Evolutionary conservation across 495 filamentous ascomycete species (phyloP).

Genomic region (Tuber microsphaerosporum): DNA sequence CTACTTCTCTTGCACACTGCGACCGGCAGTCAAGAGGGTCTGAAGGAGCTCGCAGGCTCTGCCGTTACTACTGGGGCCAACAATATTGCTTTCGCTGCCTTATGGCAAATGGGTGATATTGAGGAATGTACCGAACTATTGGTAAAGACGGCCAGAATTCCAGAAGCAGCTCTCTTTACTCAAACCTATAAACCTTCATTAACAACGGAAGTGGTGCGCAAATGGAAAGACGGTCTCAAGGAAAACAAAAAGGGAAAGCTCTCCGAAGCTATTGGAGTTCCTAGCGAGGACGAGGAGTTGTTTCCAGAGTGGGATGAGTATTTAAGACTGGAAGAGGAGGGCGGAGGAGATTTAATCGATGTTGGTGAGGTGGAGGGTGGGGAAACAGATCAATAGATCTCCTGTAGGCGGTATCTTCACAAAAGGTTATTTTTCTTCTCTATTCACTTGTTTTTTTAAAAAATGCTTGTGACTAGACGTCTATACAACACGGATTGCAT

Average conservation of each 20-base stretch:
- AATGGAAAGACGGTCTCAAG: conserved; percentile 70
- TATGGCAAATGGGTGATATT: conserved; percentile 81
- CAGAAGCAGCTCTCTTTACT: conserved; percentile 82
- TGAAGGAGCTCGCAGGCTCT: conserved; percentile 61
- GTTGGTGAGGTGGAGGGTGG: conserved; percentile 34
- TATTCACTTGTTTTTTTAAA: background rate
- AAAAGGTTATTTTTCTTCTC: background rate
- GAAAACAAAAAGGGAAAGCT: conserved; percentile 69
- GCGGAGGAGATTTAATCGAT: conserved; percentile 48
- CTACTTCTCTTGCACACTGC: conserved; percentile 79
- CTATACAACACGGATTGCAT: background rate
- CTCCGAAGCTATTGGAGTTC: conserved; percentile 72
- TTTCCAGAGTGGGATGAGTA: conserved; percentile 96
- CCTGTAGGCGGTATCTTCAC: background rate
- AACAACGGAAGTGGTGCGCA: conserved; percentile 57
- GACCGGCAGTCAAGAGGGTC: conserved; percentile 65
- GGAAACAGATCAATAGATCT: conserved; percentile 21
- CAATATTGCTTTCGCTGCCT: conserved; percentile 84
- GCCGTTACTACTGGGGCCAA: conserved; percentile 70
- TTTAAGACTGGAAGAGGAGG: conserved; percentile 67
- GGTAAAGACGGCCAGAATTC: conserved; percentile 63
- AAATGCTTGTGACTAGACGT: background rate
- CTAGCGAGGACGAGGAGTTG: conserved; percentile 76
- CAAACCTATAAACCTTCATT: conserved; percentile 88
- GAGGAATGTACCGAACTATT: conserved; percentile 76